Evolutionary conservation across 2,329 filamentous ascomycete genomes (phyloP).

Genomic region (Lizonia empirigonia): DNA sequence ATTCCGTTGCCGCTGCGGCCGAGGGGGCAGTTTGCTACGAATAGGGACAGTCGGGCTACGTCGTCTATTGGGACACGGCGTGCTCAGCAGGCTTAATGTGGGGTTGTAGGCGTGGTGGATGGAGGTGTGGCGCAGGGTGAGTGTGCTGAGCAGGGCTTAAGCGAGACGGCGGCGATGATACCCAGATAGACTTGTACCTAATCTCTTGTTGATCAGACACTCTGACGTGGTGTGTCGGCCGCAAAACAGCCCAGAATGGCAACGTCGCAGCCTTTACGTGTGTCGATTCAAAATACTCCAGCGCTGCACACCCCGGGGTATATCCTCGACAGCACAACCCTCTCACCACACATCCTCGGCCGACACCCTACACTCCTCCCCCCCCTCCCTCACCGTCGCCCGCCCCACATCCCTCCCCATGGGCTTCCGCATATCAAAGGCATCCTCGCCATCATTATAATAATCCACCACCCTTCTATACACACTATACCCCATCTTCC

Average conservation of each 20-base stretch:
- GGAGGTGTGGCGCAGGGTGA: no score
- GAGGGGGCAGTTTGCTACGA: background rate
- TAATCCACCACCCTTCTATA: slow-evolving; percentile 89
- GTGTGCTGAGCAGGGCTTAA: background rate
- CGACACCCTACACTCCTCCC: slow-evolving; percentile 76
- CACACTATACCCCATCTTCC: slow-evolving; percentile 85
- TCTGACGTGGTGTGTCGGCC: no score
- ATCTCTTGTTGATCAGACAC: no score
- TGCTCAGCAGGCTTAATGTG: background rate
- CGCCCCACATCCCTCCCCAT: slow-evolving; percentile 77
- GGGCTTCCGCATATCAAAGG: slow-evolving; percentile 95
- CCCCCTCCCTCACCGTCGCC: slow-evolving; percentile 79
- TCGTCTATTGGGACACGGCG: background rate
- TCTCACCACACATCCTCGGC: slow-evolving; percentile 83
- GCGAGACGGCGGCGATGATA: background rate
- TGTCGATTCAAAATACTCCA: no score
- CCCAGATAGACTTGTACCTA: background rate
- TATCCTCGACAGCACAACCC: background rate
- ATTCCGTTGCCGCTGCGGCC: background rate
- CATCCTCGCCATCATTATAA: slow-evolving; percentile 94
- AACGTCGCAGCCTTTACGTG: no score
- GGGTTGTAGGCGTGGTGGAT: background rate
- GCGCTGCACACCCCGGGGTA: background rate
- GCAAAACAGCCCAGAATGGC: no score
- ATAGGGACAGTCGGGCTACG: background rate